Evolutionary conservation across 352 stramenopile species (phyloP).

Genomic region (Phytophthora colocasiae): DNA sequence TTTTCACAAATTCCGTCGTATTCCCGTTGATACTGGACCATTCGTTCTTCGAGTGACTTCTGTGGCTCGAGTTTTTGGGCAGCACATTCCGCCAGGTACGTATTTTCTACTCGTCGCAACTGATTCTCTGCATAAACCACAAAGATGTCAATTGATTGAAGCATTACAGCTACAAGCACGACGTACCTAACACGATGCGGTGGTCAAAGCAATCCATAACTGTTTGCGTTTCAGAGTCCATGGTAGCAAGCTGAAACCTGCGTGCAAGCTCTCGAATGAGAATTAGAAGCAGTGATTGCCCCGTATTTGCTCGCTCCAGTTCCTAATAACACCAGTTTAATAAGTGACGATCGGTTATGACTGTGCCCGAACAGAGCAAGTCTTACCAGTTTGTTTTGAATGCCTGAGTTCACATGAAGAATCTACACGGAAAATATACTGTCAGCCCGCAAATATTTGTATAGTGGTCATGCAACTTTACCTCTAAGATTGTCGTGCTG

Average conservation of each 20-base stretch:
- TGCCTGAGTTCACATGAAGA: conserved; percentile 33
- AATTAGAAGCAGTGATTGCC: conserved; percentile 35
- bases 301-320: conserved; percentile 16
- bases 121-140: conserved; percentile 55
- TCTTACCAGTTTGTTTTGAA: conserved; percentile 42
- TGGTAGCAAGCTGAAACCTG: conserved; percentile 43
- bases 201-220: conserved; percentile 73
- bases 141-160: neutral
- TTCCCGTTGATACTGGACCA: conserved; percentile 74
- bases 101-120: conserved; percentile 68
- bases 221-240: conserved; percentile 63
- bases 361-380: neutral
- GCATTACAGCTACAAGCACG: neutral
- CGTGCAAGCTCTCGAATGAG: conserved; percentile 52
- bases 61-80: conserved; percentile 43
- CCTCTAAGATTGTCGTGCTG: conserved; percentile 53
- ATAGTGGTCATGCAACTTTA: conserved; percentile 5
- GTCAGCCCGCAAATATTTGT: neutral
- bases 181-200: conserved; percentile 56
- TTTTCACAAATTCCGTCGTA: conserved; percentile 69
- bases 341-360: neutral
- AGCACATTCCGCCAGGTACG: conserved; percentile 56
- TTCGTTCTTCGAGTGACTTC: conserved; percentile 63
- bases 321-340: conserved; percentile 21
- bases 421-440: conserved; percentile 29